Conservation (phyloP, 768 basidiomycete genomes). For the Pisolithus albus region DNA sequence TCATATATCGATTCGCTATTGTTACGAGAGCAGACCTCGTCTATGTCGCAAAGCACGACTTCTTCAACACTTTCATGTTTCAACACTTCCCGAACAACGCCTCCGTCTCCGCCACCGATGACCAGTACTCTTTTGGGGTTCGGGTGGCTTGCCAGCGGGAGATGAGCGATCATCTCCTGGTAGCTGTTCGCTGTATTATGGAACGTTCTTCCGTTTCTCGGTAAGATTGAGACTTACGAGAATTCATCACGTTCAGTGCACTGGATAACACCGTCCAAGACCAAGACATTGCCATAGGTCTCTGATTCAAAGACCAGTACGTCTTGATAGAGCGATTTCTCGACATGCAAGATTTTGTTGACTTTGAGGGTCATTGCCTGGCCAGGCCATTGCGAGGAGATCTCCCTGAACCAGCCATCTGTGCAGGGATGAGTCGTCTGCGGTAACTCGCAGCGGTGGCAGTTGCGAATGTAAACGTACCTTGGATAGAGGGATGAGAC, state of each 20-base stretch:
- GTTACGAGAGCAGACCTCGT: conserved; percentile 53
- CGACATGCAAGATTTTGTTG: conserved; percentile 89
- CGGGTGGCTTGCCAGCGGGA: conserved; percentile 94
- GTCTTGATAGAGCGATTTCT: conserved; percentile 92
- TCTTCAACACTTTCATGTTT: conserved; percentile 88
- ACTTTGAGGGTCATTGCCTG: conserved; percentile 97
- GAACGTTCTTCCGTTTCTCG: not conserved
- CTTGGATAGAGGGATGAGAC: conserved; percentile 50
- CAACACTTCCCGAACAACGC: conserved; percentile 94
- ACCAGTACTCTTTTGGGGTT: conserved; percentile 95
- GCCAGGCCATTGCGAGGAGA: conserved; percentile 93
- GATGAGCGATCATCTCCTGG: conserved; percentile 98
- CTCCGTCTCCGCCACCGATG: conserved; percentile 97
- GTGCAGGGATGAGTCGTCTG: not conserved
- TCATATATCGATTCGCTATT: not conserved
- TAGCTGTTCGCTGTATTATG: conserved; percentile 48
- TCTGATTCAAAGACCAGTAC: conserved; percentile 96
- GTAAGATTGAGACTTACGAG: conserved; percentile 54
- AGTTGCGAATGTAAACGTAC: conserved; percentile 20
- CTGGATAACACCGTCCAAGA: conserved; percentile 93
- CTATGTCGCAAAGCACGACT: conserved; percentile 96
- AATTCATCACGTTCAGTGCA: conserved; percentile 99
- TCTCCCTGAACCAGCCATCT: conserved; percentile 97
- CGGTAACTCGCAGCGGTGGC: not conserved
- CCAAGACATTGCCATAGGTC: conserved; percentile 94